phyloP scores from a whole-genome alignment of 805 yeast genomes.

The Wickerhamiella siamensis region DNA sequence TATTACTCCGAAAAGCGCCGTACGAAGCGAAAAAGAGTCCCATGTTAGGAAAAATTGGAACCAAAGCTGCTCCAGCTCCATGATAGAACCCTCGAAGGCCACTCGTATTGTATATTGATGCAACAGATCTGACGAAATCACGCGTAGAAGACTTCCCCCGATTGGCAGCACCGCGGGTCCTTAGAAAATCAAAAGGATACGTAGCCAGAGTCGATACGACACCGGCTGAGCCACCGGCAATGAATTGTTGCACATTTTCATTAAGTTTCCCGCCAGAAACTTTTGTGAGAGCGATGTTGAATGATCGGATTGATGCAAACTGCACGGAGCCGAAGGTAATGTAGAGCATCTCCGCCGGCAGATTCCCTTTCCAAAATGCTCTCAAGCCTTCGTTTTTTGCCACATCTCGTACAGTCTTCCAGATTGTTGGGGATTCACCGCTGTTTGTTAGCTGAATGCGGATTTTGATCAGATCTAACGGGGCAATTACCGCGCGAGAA shows the following conservation, averaged over 20 bases:
- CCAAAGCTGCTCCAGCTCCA: slow-evolving; percentile 37
- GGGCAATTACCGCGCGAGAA: slow-evolving; percentile 54
- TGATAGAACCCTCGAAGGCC: slow-evolving; percentile 36
- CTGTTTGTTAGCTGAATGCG: slow-evolving; percentile 40
- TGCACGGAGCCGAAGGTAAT: slow-evolving; percentile 74
- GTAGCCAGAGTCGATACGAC: slow-evolving; percentile 54
- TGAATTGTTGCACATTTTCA: slow-evolving; percentile 31
- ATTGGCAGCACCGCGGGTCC: slow-evolving; percentile 76
- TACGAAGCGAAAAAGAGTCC: slow-evolving; percentile 42
- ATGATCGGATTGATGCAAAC: slow-evolving; percentile 53
- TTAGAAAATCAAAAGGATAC: slow-evolving; percentile 79
- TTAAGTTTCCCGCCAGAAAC: slow-evolving; percentile 15
- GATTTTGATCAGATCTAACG: slow-evolving; percentile 66
- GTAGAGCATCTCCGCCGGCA: slow-evolving; percentile 82
- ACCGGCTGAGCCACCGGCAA: slow-evolving; percentile 72
- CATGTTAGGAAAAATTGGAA: slow-evolving; percentile 54
- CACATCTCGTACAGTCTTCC: slow-evolving; percentile 30
- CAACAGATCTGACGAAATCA: slow-evolving; percentile 6
- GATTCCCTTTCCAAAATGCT: slow-evolving; percentile 92
- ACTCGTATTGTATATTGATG: slow-evolving; percentile 26
- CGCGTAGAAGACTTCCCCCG: slow-evolving; percentile 10
- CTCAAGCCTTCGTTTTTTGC: slow-evolving; percentile 48
- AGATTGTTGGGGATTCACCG: slow-evolving; percentile 4
- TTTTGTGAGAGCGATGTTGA: slow-evolving; percentile 26
- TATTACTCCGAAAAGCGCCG: slow-evolving; percentile 11